Percentiles rank a stretch among this genome's conserved stretches.
Evolutionary conservation across 139 green algal species (phyloP).

Genomic region (Auxenochlorella pyrenoidosa): DNA sequence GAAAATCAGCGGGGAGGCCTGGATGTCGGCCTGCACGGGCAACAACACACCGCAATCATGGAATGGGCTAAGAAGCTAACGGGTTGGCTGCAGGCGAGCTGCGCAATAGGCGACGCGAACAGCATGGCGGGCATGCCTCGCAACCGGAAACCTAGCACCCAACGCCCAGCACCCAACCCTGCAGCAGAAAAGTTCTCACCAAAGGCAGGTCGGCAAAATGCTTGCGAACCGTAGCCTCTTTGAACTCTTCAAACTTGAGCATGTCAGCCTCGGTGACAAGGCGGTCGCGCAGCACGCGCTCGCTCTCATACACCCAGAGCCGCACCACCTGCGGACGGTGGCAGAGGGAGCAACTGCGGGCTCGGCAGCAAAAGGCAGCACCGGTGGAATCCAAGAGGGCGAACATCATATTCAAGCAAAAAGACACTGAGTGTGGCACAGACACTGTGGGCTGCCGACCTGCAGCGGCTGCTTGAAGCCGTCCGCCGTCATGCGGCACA

Average conservation of each 20-base stretch:
- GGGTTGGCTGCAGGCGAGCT: too few species aligned
- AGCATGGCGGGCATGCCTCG: background rate
- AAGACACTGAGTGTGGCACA: too few species aligned
- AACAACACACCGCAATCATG: background rate
- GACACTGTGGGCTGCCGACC: slow-evolving; percentile 35
- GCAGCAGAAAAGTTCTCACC: background rate
- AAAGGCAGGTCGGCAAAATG: slow-evolving; percentile 65
- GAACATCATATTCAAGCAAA: background rate
- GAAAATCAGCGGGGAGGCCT: slow-evolving; percentile 79
- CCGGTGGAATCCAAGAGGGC: background rate
- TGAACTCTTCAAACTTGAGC: slow-evolving; percentile 81
- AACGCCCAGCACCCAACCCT: too few species aligned
- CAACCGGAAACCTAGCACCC: too few species aligned
- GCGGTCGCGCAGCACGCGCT: slow-evolving; percentile 88
- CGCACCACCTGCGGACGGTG: slow-evolving; percentile 59
- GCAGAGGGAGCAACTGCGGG: background rate
- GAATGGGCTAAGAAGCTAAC: background rate
- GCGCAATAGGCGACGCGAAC: too few species aligned
- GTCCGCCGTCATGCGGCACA: slow-evolving; percentile 85
- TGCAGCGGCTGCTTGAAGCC: slow-evolving; percentile 66
- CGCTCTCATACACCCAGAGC: slow-evolving; percentile 88
- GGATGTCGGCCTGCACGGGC: slow-evolving; percentile 56
- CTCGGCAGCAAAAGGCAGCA: background rate
- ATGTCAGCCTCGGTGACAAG: slow-evolving; percentile 85
- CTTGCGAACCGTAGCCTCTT: slow-evolving; percentile 69